Evolutionary conservation across 805 yeast species (phyloP).

Genomic region (Helenozyma baotianmanensis): DNA sequence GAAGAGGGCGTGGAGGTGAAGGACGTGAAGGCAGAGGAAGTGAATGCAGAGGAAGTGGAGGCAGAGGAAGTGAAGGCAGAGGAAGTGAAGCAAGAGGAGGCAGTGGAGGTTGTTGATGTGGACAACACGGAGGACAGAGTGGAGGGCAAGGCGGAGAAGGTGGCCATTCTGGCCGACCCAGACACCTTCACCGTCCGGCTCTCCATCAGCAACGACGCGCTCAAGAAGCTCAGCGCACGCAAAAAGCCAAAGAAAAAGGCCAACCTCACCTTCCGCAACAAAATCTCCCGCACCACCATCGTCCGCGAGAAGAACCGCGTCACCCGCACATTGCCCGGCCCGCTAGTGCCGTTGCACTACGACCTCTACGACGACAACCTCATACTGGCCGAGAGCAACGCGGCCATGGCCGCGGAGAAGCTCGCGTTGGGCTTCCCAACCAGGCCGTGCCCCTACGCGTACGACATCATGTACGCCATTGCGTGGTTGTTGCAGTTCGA

Average conservation of each 20-base stretch:
- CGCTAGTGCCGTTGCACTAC: slow-evolving; percentile 31
- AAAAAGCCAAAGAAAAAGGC: too few relatives aligned
- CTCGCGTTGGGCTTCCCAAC: slow-evolving; percentile 34
- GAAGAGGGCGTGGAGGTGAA: too few relatives aligned
- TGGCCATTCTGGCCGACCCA: too few relatives aligned
- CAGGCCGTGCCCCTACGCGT: slow-evolving; percentile 23
- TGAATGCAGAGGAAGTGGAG: too few relatives aligned
- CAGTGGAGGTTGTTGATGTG: not conserved
- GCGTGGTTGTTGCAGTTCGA: slow-evolving; percentile 30
- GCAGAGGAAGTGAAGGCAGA: too few relatives aligned
- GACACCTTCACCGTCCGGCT: too few relatives aligned
- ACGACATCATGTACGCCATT: slow-evolving; percentile 29
- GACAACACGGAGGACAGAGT: too few relatives aligned
- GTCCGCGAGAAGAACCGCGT: slow-evolving; percentile 23
- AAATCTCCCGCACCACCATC: slow-evolving; percentile 25
- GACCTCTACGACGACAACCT: slow-evolving; percentile 36
- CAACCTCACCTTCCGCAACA: too few relatives aligned
- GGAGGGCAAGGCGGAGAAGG: too few relatives aligned
- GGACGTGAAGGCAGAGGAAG: too few relatives aligned
- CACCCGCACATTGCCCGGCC: slow-evolving; percentile 37
- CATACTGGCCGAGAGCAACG: slow-evolving; percentile 15
- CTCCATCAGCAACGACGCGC: too few relatives aligned
- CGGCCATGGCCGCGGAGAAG: slow-evolving; percentile 18
- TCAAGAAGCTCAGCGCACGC: too few relatives aligned
- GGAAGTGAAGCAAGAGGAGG: not conserved